These are phyloP conservation scores for Xylariales sp. DNA, from an alignment of 2,329 filamentous ascomycete species.

Conservation along the genomic window DNA sequence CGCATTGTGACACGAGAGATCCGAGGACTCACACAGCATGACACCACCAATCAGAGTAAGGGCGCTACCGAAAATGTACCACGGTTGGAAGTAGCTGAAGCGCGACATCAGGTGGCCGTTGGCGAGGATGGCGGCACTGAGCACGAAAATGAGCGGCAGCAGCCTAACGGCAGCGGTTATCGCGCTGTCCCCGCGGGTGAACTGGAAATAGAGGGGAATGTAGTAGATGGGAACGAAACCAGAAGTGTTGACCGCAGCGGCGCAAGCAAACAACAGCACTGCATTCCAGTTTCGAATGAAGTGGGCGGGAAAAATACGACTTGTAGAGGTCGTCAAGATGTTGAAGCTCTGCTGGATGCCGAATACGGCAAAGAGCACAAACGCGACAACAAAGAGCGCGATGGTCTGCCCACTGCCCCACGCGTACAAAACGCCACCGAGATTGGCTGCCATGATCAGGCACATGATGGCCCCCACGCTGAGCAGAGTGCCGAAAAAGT, in stretches of 20 bases:
- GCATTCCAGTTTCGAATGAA: neutral
- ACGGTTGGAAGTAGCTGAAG: conserved; percentile 1
- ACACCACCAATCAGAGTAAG: conserved; percentile 1
- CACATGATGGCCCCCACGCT: conserved; percentile 32
- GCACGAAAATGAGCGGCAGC: conserved; percentile 32
- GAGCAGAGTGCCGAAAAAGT: conserved; percentile 39
- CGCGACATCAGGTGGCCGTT: neutral
- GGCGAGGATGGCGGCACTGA: conserved; percentile 27
- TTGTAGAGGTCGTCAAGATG: conserved; percentile 32
- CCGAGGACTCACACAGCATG: neutral
- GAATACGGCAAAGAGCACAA: conserved; percentile 37
- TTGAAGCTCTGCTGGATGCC: conserved; percentile 36
- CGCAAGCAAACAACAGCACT: conserved; percentile 34
- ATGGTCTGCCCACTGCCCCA: conserved; percentile 43
- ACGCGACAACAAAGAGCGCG: conserved; percentile 38
- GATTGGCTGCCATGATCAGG: conserved; percentile 43
- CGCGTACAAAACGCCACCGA: conserved; percentile 42
- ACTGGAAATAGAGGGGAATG: conserved; percentile 50
- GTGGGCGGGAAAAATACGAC: conserved; percentile 41
- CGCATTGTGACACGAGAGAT: neutral
- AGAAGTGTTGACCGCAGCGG: conserved; percentile 15
- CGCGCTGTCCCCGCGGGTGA: conserved; percentile 32
- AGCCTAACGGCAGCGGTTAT: conserved; percentile 36
- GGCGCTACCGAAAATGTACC: conserved; percentile 2
- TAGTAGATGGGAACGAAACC: conserved; percentile 36